A percentile compares a stretch with the other conserved stretches of the same genome.
Evolutionary conservation across 176 grass and related monocot genomes (phyloP).

Genomic region (Dendrocalamus sinicus): DNA sequence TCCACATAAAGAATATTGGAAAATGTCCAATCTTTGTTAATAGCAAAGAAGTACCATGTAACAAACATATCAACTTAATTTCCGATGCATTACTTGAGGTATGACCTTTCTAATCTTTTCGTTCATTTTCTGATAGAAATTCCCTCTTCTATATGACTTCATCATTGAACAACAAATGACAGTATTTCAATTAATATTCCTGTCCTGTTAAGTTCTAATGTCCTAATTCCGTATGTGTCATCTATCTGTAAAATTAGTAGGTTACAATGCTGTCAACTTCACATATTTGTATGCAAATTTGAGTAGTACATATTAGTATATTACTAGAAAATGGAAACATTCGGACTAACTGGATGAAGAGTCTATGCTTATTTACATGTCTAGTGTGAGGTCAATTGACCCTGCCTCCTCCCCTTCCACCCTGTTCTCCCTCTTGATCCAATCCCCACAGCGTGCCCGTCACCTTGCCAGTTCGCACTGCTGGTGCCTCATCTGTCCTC

Average conservation of each 20-base stretch:
- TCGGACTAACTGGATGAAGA: conserved; percentile 30
- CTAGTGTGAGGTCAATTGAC: too few species aligned
- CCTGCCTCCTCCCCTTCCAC: too few species aligned
- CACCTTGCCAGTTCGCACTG: too few species aligned
- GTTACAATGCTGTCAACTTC: neutral
- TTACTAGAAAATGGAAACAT: conserved; percentile 12
- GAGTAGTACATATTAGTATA: neutral
- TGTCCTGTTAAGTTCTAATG: neutral
- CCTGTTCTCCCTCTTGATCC: too few species aligned
- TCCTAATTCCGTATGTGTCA: neutral
- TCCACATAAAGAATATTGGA: conserved; percentile 71
- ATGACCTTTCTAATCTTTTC: conserved; percentile 28
- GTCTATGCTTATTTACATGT: neutral
- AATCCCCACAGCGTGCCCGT: too few species aligned
- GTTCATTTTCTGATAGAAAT: neutral
- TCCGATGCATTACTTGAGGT: conserved; percentile 78
- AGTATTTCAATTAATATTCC: neutral
- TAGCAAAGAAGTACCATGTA: conserved; percentile 71
- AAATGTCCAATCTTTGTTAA: conserved; percentile 77
- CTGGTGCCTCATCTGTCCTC: too few species aligned
- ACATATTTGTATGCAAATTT: neutral
- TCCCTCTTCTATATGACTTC: conserved; percentile 2
- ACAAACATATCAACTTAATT: conserved; percentile 59
- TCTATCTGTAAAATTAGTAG: neutral
- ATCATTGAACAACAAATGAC: neutral